Evolutionary conservation across 1,284 basidiomycete genomes (phyloP).

Genomic region (Trichosporon ovoides): DNA sequence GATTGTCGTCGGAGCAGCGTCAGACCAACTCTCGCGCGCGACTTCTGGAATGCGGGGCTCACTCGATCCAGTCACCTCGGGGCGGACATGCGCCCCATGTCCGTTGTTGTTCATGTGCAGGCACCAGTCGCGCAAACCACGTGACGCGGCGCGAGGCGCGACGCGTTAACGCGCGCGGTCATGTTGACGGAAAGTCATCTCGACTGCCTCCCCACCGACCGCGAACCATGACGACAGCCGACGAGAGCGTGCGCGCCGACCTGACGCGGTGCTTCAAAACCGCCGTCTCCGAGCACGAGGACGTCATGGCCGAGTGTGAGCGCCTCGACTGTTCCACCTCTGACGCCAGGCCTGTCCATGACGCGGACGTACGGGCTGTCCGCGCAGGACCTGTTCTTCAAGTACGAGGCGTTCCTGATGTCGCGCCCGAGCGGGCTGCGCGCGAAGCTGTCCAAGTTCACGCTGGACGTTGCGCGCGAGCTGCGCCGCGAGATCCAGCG

Average conservation of each 20-base stretch:
- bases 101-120: no score
- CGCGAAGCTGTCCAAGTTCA: conserved; percentile 39
- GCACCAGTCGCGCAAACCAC: background rate
- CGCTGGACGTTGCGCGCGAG: conserved; percentile 44
- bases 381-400: conserved; percentile 48
- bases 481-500: conserved; percentile 47
- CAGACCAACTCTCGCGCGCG: background rate
- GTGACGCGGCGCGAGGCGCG: background rate
- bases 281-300: conserved; percentile 35
- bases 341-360: conserved; percentile 42
- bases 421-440: conserved; percentile 43
- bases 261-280: conserved; percentile 34
- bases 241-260: conserved; percentile 24
- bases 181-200: background rate
- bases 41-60: background rate
- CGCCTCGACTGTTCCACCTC: background rate
- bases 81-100: no score
- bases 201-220: background rate
- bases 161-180: conserved; percentile 1
- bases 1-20: background rate
- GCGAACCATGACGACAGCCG: conserved; percentile 21
- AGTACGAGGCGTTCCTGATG: conserved; percentile 51
- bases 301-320: conserved; percentile 46
- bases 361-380: conserved; percentile 43
- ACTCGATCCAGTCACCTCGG: conserved; percentile 1